A percentile compares a stretch with the other conserved stretches of the same genome.
Evolutionary conservation across 169 alveolate genomes (phyloP).

Genomic region (Plasmodium ovale): DNA sequence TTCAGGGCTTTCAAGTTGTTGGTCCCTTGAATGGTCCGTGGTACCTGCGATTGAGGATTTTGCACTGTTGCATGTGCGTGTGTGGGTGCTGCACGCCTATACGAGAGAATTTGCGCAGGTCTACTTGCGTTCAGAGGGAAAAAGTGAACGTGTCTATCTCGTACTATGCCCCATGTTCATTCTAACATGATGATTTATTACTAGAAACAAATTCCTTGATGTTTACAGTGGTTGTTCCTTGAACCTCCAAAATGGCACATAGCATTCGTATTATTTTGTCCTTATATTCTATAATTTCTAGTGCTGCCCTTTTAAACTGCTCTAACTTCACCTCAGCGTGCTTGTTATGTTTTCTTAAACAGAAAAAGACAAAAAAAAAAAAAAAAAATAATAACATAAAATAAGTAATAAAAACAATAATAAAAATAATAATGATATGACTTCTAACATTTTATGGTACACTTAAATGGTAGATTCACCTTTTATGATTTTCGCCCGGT

Average conservation of each 20-base stretch:
- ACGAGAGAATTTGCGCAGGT: too few relatives aligned
- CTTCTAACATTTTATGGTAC: background rate
- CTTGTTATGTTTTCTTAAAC: constrained; percentile 27
- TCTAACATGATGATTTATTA: too few relatives aligned
- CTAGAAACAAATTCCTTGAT: constrained; percentile 63
- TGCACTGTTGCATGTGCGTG: background rate
- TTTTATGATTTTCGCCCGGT: background rate
- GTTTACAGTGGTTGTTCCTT: constrained; percentile 62
- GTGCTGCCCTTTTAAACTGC: constrained; percentile 54
- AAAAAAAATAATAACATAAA: background rate
- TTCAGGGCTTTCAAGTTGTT: constrained; percentile 13
- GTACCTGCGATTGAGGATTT: constrained; percentile 2
- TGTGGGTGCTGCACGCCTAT: too few relatives aligned
- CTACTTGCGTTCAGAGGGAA: background rate
- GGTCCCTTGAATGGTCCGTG: constrained; percentile 9
- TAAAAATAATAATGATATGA: background rate
- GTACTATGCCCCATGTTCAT: too few relatives aligned
- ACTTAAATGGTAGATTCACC: background rate
- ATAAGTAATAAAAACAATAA: background rate
- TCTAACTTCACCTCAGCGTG: constrained; percentile 38
- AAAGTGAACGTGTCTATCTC: too few relatives aligned
- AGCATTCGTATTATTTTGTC: constrained; percentile 66
- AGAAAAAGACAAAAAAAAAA: constrained; percentile 36
- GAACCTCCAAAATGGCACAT: constrained; percentile 71
- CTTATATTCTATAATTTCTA: constrained; percentile 56